Evolutionary conservation across 768 basidiomycete genomes (phyloP).

Genomic region (Rhizopogon sp.): DNA sequence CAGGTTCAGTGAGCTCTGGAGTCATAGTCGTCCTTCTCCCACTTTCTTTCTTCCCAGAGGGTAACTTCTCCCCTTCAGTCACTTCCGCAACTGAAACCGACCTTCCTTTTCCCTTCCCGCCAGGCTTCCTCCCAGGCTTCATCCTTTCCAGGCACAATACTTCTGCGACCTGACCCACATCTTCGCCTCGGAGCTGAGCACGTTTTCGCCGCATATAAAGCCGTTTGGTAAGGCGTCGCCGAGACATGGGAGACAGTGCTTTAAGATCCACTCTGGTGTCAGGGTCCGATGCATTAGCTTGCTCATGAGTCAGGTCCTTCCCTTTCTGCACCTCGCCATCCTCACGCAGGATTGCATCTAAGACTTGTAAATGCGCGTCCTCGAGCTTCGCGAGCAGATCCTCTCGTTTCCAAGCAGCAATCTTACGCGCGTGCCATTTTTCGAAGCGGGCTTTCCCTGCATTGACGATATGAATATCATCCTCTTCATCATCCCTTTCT

Average conservation of each 20-base stretch:
- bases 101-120: conserved; percentile 14
- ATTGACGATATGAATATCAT: background rate
- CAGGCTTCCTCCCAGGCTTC: conserved; percentile 36
- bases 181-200: conserved; percentile 39
- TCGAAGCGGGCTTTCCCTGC: conserved; percentile 1
- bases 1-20: conserved; percentile 5
- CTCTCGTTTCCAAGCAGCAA: conserved; percentile 20
- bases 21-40: background rate
- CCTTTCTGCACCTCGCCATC: conserved; percentile 16
- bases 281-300: conserved; percentile 11
- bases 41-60: conserved; percentile 9
- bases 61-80: background rate
- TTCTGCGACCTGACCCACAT: background rate
- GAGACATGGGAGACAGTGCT: conserved; percentile 41
- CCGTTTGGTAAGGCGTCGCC: conserved; percentile 55
- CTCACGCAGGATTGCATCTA: conserved; percentile 33
- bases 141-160: conserved; percentile 19
- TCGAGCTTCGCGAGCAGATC: conserved; percentile 27
- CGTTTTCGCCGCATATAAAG: conserved; percentile 72
- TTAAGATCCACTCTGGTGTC: conserved; percentile 13
- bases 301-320: background rate
- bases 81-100: background rate
- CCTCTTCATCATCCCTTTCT: background rate
- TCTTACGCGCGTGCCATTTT: background rate
- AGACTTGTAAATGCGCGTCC: conserved; percentile 22